Percentiles rank a stretch among this genome's conserved stretches.
These are phyloP conservation scores for Candida sojae DNA, from an alignment of 1,139 yeast species.

Conservation along the genomic window DNA sequence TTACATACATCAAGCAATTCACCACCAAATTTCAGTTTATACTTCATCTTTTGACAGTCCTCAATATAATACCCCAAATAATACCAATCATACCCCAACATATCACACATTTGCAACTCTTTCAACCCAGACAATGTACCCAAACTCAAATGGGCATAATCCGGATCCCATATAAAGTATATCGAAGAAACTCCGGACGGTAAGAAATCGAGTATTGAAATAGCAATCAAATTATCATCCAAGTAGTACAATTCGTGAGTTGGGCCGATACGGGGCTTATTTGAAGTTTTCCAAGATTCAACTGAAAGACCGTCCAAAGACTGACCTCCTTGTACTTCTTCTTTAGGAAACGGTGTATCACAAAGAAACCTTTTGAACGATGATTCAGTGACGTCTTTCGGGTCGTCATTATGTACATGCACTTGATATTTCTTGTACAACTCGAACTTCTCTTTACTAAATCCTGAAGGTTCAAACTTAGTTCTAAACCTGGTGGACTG, in stretches of 20 bases:
- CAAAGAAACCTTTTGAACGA: slow-evolving; percentile 71
- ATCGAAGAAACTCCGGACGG: slow-evolving; percentile 82
- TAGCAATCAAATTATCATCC: slow-evolving; percentile 64
- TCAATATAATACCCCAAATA: slow-evolving; percentile 79
- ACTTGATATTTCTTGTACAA: slow-evolving; percentile 72
- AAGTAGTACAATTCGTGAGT: slow-evolving; percentile 77
- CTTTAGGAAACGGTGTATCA: slow-evolving; percentile 54
- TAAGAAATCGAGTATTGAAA: slow-evolving; percentile 76
- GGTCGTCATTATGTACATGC: slow-evolving; percentile 63
- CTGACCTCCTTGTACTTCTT: slow-evolving; percentile 25
- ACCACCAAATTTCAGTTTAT: slow-evolving; percentile 79
- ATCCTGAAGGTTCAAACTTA: slow-evolving; percentile 53
- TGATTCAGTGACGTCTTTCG: slow-evolving; percentile 40
- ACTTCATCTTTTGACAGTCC: slow-evolving; percentile 80
- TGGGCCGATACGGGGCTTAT: slow-evolving; percentile 41
- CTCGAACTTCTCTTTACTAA: slow-evolving; percentile 60
- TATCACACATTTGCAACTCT: slow-evolving; percentile 59
- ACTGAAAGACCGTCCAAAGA: slow-evolving; percentile 24
- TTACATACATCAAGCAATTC: slow-evolving; percentile 59
- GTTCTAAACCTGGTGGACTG: slow-evolving; percentile 45
- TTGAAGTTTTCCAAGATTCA: slow-evolving; percentile 18
- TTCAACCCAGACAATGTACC: slow-evolving; percentile 79
- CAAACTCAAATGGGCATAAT: slow-evolving; percentile 63
- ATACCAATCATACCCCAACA: slow-evolving; percentile 49
- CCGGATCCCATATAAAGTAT: slow-evolving; percentile 89